Evolutionary conservation across 768 basidiomycete genomes (phyloP).

Genomic region (Butyriboletus loyo): DNA sequence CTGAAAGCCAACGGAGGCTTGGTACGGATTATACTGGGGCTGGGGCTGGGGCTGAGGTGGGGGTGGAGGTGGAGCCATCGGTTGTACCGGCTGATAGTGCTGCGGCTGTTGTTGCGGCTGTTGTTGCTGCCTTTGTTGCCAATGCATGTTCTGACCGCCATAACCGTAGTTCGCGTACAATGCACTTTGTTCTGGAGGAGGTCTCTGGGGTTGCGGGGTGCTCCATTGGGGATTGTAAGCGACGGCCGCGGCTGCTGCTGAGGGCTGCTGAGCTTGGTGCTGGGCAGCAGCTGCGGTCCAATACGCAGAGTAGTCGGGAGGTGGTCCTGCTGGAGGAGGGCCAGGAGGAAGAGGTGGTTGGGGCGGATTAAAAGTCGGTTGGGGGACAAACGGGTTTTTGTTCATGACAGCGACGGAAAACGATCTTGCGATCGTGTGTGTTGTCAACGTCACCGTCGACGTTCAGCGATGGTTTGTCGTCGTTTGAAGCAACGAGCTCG

Average conservation of each 20-base stretch:
- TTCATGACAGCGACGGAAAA: conserved; percentile 50
- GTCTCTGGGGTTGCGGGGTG: conserved; percentile 59
- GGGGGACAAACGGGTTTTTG: conserved; percentile 80
- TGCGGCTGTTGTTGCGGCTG: conserved; percentile 47
- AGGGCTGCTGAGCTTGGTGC: conserved; percentile 36
- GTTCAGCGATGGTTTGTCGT: conserved; percentile 14
- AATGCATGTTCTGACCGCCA: conserved; percentile 59
- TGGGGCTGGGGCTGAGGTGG: conserved; percentile 57
- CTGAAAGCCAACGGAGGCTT: conserved; percentile 61
- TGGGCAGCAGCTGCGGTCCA: conserved; percentile 62
- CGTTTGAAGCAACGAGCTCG: conserved; percentile 24
- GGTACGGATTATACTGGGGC: conserved; percentile 73
- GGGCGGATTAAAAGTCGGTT: conserved; percentile 62
- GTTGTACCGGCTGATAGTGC: conserved; percentile 47
- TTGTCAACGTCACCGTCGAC: conserved; percentile 8
- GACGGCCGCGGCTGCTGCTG: conserved; percentile 38
- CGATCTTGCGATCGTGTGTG: conserved; percentile 11
- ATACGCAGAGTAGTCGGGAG: conserved; percentile 75
- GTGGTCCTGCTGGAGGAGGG: conserved; percentile 68
- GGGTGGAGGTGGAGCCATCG: conserved; percentile 48
- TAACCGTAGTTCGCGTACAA: conserved; percentile 93
- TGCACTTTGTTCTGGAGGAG: conserved; percentile 76
- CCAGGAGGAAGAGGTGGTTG: conserved; percentile 82
- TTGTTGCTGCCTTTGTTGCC: conserved; percentile 69
- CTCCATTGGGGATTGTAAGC: conserved; percentile 68